phyloP scores from a whole-genome alignment of 2,329 filamentous ascomycete genomes.

The Onygena corvina region DNA sequence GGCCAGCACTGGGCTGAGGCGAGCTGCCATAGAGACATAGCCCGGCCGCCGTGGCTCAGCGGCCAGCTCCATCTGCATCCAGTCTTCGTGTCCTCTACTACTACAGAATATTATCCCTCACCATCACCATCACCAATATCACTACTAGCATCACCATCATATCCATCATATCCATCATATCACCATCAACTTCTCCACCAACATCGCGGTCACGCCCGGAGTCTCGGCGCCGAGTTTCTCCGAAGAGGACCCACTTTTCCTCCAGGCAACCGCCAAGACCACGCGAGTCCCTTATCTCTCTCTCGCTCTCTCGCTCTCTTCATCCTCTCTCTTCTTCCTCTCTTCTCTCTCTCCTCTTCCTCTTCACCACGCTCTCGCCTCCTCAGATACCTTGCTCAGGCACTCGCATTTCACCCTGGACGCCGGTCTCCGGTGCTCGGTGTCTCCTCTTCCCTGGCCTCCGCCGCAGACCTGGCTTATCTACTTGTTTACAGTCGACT shows the following conservation, averaged over 20 bases:
- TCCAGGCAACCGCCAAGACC: conserved; percentile 5
- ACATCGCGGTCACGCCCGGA: background rate
- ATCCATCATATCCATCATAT: no score
- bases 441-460: background rate
- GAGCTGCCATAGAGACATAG: no score
- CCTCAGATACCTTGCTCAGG: no score
- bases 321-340: background rate
- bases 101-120: no score
- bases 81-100: no score
- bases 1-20: no score
- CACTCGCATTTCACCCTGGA: no score
- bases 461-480: background rate
- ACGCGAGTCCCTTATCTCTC: background rate
- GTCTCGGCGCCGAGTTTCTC: background rate
- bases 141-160: no score
- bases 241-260: conserved; percentile 4
- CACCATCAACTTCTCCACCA: background rate
- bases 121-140: no score
- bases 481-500: background rate
- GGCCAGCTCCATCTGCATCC: no score
- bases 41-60: no score
- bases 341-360: background rate
- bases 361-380: background rate
- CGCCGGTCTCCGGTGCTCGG: no score
- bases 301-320: background rate